These are phyloP conservation scores for Astrothelium subdiscretum DNA, from an alignment of 495 filamentous ascomycete species.

Conservation along the genomic window DNA sequence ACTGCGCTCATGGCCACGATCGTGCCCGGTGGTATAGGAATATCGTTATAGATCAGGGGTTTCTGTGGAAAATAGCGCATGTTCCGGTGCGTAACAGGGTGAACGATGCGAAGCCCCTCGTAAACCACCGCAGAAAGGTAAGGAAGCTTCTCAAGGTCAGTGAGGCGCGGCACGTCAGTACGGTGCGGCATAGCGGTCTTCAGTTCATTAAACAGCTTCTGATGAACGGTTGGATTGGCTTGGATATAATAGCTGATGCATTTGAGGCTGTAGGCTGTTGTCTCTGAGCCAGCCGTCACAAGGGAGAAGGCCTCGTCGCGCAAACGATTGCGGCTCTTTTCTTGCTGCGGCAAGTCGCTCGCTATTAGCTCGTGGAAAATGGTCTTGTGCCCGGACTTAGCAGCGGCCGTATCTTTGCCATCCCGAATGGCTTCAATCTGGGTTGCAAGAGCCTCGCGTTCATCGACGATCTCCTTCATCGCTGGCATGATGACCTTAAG, in stretches of 20 bases:
- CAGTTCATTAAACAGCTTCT: conserved; percentile 22
- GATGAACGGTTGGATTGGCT: conserved; percentile 10
- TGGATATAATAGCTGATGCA: conserved; percentile 25
- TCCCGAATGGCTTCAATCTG: not conserved
- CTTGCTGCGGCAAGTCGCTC: conserved; percentile 8
- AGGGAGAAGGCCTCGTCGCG: conserved; percentile 7
- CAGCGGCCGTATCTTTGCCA: not conserved
- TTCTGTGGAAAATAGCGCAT: conserved; percentile 19
- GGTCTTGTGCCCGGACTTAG: conserved; percentile 8
- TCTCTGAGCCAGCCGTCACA: conserved; percentile 11
- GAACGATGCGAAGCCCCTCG: conserved; percentile 32
- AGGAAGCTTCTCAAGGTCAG: conserved; percentile 28
- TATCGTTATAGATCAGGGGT: conserved; percentile 12
- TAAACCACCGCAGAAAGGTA: conserved; percentile 34
- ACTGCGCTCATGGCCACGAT: conserved; percentile 28
- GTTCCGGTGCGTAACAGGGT: conserved; percentile 19
- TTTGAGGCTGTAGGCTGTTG: conserved; percentile 12
- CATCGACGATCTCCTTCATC: conserved; percentile 1
- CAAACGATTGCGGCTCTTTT: conserved; percentile 28
- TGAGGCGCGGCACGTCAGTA: not conserved
- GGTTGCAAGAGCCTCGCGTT: not conserved
- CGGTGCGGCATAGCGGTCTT: conserved; percentile 10
- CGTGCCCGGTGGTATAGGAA: conserved; percentile 26
- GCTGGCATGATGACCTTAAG: not conserved
- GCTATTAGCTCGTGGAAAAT: conserved; percentile 12